Evolutionary conservation across 2,329 filamentous ascomycete species (phyloP).

Genomic region (Parafenestella ontariensis): DNA sequence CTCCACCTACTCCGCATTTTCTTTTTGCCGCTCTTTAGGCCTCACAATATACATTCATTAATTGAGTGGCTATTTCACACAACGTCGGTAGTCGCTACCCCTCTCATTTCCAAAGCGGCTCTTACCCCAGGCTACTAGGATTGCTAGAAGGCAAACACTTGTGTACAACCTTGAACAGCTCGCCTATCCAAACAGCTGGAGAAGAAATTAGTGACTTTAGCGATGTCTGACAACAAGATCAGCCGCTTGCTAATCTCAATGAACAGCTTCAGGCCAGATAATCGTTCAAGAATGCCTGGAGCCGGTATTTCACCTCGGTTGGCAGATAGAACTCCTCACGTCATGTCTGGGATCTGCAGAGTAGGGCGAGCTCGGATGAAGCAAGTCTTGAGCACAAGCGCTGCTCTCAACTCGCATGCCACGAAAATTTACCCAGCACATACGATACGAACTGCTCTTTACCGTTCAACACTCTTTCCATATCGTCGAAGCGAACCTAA

Average conservation of each 20-base stretch:
- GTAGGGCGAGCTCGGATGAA: too few relatives aligned
- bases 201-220: background rate
- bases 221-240: background rate
- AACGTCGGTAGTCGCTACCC: background rate
- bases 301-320: background rate
- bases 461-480: too few relatives aligned
- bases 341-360: background rate
- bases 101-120: background rate
- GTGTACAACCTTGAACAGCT: background rate
- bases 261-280: background rate
- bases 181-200: background rate
- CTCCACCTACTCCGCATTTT: constrained; percentile 7
- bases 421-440: too few relatives aligned
- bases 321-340: background rate
- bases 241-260: background rate
- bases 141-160: background rate
- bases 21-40: constrained; percentile 1
- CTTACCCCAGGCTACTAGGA: background rate
- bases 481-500: too few relatives aligned
- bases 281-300: background rate
- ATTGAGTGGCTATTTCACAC: constrained; percentile 2
- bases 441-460: too few relatives aligned
- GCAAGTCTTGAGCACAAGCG: background rate
- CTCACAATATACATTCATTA: constrained; percentile 10
- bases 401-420: background rate